phyloP scores from a whole-genome alignment of 371 early-diverging fungal genomes.

The Mucor sp. region DNA sequence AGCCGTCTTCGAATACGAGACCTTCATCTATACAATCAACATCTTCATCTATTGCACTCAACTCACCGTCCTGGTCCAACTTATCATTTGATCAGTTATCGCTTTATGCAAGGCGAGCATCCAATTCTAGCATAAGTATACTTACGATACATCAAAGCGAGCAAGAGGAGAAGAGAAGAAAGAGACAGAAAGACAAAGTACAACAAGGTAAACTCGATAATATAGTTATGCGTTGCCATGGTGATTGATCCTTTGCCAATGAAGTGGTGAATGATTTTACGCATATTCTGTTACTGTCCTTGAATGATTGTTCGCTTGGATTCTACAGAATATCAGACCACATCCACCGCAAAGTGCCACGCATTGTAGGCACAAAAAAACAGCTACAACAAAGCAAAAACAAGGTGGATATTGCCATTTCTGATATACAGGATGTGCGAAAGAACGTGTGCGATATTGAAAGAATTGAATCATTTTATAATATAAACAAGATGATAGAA shows the following conservation, averaged over 20 bases:
- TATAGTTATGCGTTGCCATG: neutral
- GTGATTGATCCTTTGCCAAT: neutral
- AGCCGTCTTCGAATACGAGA: neutral
- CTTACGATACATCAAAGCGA: slow-evolving; percentile 2
- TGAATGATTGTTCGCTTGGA: slow-evolving; percentile 41
- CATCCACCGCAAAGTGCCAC: slow-evolving; percentile 41
- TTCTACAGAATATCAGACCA: slow-evolving; percentile 41
- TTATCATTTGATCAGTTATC: slow-evolving; percentile 39
- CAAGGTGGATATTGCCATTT: slow-evolving; percentile 30
- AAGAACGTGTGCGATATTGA: slow-evolving; percentile 31
- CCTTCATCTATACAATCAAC: slow-evolving; percentile 1
- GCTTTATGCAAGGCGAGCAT: slow-evolving; percentile 30
- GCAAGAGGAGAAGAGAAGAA: slow-evolving; percentile 17
- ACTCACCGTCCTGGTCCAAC: slow-evolving; percentile 26
- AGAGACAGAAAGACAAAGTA: slow-evolving; percentile 4
- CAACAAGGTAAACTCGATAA: slow-evolving; percentile 3
- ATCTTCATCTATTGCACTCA: slow-evolving; percentile 11
- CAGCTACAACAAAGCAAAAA: slow-evolving; percentile 7
- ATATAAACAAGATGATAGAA: slow-evolving; percentile 36
- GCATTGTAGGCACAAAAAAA: slow-evolving; percentile 28
- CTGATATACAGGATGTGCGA: slow-evolving; percentile 39
- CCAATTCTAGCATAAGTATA: slow-evolving; percentile 24
- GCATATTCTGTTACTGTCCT: slow-evolving; percentile 19
- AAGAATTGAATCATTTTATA: slow-evolving; percentile 33
- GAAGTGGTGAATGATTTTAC: slow-evolving; percentile 14